phyloP scores from a whole-genome alignment of 2,329 filamentous ascomycete species.

The Fusarium incarnatum region DNA sequence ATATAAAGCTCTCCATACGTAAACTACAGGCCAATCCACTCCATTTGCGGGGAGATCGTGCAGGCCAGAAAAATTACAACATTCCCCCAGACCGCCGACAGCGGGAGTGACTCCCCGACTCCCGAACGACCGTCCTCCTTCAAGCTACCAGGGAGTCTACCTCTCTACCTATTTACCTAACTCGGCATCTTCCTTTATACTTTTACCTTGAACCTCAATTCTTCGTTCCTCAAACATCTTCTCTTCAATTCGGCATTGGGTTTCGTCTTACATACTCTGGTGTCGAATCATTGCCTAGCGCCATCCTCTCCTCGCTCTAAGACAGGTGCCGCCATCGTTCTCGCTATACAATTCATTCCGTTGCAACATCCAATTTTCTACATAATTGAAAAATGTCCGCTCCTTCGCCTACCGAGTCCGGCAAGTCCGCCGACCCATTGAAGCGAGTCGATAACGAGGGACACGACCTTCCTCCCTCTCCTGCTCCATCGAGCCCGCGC shows the following conservation, averaged over 20 bases:
- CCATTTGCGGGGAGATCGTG: conserved; percentile 28
- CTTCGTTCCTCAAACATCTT: conserved; percentile 17
- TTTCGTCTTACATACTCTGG: neutral
- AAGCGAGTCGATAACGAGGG: conserved; percentile 82
- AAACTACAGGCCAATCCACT: neutral
- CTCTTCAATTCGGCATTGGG: conserved; percentile 1
- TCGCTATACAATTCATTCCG: neutral
- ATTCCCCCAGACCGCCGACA: conserved; percentile 44
- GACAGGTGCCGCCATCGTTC: conserved; percentile 11
- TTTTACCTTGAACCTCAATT: conserved; percentile 14
- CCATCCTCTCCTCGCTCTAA: conserved; percentile 1
- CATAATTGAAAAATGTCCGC: conserved; percentile 37
- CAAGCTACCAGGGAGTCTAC: neutral
- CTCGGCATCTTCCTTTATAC: conserved; percentile 19
- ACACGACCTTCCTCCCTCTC: conserved; percentile 88
- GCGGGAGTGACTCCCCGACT: conserved; percentile 47
- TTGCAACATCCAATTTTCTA: neutral
- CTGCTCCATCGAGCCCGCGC: conserved; percentile 89
- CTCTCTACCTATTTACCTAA: conserved; percentile 8
- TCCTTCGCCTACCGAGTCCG: conserved; percentile 44
- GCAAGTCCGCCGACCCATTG: conserved; percentile 55
- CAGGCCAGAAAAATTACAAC: conserved; percentile 18
- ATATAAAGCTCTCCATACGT: conserved; percentile 4
- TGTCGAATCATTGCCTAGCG: conserved; percentile 1
- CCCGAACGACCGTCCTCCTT: conserved; percentile 34